phyloP scores from a whole-genome alignment of 1,284 basidiomycete species.

The Xerocomus alliaceus region DNA sequence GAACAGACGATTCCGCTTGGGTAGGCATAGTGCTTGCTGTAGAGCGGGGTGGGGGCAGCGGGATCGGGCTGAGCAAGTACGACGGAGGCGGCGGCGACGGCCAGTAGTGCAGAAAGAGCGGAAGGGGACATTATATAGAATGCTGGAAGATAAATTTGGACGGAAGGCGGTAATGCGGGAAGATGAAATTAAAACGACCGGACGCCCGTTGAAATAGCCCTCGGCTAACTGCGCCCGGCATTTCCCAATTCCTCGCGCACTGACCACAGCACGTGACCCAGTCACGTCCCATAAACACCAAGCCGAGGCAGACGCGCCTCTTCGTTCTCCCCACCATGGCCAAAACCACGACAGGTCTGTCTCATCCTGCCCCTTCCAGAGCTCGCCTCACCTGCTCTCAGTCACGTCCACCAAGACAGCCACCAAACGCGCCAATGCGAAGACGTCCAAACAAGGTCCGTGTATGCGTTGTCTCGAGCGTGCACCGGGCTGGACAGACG shows the following conservation, averaged over 20 bases:
- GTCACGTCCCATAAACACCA: conserved; percentile 32
- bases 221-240: conserved; percentile 27
- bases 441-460: conserved; percentile 44
- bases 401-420: conserved; percentile 59
- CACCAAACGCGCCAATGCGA: conserved; percentile 55
- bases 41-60: conserved; percentile 54
- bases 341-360: conserved; percentile 45
- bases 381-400: conserved; percentile 26
- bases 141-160: conserved; percentile 4
- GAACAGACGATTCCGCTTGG: conserved; percentile 55
- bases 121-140: conserved; percentile 44
- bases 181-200: neutral
- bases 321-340: conserved; percentile 38
- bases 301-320: conserved; percentile 10
- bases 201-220: conserved; percentile 29
- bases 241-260: conserved; percentile 31
- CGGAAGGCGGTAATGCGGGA: neutral
- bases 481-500: neutral
- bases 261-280: conserved; percentile 46
- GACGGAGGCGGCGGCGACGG: conserved; percentile 42
- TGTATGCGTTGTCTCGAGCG: conserved; percentile 1
- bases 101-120: conserved; percentile 53
- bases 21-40: conserved; percentile 58
- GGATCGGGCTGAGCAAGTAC: conserved; percentile 47
- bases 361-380: too few relatives aligned